Evolutionary conservation across 306 rosid species (phyloP).

Genomic region (Neltuma alba): DNA sequence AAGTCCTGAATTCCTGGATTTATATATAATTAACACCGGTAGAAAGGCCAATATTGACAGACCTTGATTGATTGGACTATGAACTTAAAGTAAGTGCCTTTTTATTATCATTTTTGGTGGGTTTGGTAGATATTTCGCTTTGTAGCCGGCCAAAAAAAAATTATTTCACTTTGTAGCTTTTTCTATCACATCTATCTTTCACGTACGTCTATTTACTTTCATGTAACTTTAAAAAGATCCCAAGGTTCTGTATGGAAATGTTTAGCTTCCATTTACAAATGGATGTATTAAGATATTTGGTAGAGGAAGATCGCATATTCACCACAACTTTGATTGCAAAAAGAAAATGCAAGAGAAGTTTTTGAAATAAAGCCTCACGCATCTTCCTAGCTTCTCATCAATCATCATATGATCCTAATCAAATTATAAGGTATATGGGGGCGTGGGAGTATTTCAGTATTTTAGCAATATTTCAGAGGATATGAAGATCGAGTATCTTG

Average conservation of each 20-base stretch:
- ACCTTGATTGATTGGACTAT: conserved; percentile 24
- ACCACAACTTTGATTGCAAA: neutral
- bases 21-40: conserved; percentile 22
- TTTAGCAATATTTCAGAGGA: neutral
- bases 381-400: neutral
- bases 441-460: neutral
- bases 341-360: neutral
- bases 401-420: neutral
- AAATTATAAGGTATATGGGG: neutral
- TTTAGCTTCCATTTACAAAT: neutral
- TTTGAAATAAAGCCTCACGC: neutral
- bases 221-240: neutral
- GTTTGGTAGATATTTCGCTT: conserved; percentile 10
- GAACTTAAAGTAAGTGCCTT: neutral
- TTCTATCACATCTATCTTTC: neutral
- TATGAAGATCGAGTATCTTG: conserved; percentile 7
- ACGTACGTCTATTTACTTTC: neutral
- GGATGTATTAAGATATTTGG: neutral
- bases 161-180: conserved; percentile 34
- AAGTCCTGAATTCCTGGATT: conserved; percentile 25
- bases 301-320: neutral
- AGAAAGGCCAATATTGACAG: neutral
- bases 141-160: no score
- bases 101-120: neutral
- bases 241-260: neutral